Conservation (phyloP, 768 basidiomycete genomes). For the Xanthoconium stramineum region DNA sequence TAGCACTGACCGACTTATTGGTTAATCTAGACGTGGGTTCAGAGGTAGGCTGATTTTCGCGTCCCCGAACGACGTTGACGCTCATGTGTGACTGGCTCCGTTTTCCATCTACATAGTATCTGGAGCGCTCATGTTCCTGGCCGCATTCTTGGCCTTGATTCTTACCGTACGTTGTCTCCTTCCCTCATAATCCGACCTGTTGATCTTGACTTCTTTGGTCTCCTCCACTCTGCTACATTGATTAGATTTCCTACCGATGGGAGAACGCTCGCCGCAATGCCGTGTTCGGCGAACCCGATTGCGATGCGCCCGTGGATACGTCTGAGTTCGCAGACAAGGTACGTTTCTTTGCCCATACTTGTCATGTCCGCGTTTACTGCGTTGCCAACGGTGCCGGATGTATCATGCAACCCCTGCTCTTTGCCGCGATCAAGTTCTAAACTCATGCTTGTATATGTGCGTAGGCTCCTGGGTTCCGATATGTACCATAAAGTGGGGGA, state of each 20-base stretch:
- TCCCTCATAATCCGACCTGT: background rate
- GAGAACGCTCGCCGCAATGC: constrained; percentile 59
- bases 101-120: constrained; percentile 6
- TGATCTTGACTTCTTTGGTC: background rate
- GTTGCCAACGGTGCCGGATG: too few relatives aligned
- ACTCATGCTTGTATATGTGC: background rate
- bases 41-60: background rate
- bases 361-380: background rate
- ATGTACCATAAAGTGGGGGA: constrained; percentile 34
- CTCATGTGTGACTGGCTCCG: background rate
- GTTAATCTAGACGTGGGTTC: background rate
- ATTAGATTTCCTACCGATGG: constrained; percentile 56
- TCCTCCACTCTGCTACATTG: too few relatives aligned
- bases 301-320: constrained; percentile 54
- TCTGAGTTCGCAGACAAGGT: constrained; percentile 59
- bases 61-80: background rate
- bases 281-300: constrained; percentile 48
- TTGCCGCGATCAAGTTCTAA: background rate
- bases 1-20: background rate
- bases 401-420: too few relatives aligned
- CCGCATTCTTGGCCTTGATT: constrained; percentile 14
- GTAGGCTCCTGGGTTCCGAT: constrained; percentile 63
- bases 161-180: constrained; percentile 17
- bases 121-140: constrained; percentile 25
- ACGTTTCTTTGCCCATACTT: background rate